Evolutionary conservation across 2,329 filamentous ascomycete genomes (phyloP), one percentile per base, ranked within the genome.

Genomic region (Fusarium verticillioides): DNA sequence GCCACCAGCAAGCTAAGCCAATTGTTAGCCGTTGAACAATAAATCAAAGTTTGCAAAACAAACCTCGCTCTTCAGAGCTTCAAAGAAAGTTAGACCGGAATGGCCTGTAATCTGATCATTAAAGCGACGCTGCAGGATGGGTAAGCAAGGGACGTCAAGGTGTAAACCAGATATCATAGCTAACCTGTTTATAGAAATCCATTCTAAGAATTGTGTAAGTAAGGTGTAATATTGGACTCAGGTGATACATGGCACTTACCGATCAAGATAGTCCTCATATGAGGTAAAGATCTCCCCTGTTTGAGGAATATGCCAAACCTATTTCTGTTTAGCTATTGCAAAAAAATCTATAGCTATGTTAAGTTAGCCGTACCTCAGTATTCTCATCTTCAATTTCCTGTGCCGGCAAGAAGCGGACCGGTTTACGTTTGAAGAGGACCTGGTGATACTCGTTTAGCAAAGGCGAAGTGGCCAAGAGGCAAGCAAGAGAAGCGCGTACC

Each of bases 371-470:
- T 87, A 96, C 95, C 89, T 98, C 95, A 77, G 90, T 88, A 78
- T 93, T 91, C 75, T 97, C 94, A 86, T 96, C 91, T 76, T 95
- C 88, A 75, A 96, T 89, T 59, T 89, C 85, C 28, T 93, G 92
- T 53, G 88, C 87, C 56, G 93, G 88, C 75, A 95, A 86, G 81
- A 94, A 93, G 84, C 94, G 91, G 80, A 98, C 95, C 64, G 95
- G 95, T 84, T 98, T 98, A 79, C 96, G 91, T 86, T 98, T 98
- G 84, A 94, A 98, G 74, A 97, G 89, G 77, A 99, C 96, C 96
- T 98, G 66, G 37, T 52, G 32, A 63, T 37, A 42, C 15, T 26
- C 30, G 40, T 57, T 73, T 37, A 72, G 72, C 47, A 36, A 66
- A 64, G 63, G 57, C n/a, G 47, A 42, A 32, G 46, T 46, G 61